Percentiles rank a stretch among this genome's conserved stretches.
Evolutionary conservation across 768 basidiomycete genomes (phyloP).

Genomic region (Pseudohyphozyma bogoriensis): DNA sequence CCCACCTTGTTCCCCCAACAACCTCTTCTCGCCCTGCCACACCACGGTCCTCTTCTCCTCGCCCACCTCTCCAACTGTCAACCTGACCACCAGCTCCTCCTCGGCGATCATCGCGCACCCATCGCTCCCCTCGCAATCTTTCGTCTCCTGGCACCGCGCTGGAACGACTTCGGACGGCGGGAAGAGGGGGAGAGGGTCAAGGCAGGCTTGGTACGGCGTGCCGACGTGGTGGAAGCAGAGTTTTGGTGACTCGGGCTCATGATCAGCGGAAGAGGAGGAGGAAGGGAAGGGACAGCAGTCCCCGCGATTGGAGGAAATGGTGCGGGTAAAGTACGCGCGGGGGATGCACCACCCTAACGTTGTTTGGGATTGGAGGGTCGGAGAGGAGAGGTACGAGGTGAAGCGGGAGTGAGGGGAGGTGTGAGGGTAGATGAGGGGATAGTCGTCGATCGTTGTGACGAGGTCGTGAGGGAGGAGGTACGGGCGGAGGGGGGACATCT

Average conservation of each 20-base stretch:
- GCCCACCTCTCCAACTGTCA: conserved; percentile 46
- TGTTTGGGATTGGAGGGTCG: neutral
- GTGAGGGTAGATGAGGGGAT: too few species aligned
- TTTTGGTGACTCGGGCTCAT: neutral
- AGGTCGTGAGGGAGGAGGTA: neutral
- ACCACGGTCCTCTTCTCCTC: conserved; percentile 55
- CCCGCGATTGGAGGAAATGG: neutral
- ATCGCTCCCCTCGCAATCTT: neutral
- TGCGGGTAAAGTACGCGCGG: neutral
- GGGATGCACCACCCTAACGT: conserved; percentile 22
- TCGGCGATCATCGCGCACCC: conserved; percentile 44
- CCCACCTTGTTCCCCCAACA: conserved; percentile 49
- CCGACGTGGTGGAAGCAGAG: too few species aligned
- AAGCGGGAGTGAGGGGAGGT: neutral
- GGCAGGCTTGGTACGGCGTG: neutral
- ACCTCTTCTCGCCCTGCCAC: conserved; percentile 49
- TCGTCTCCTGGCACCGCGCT: conserved; percentile 2
- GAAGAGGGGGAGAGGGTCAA: conserved; percentile 11
- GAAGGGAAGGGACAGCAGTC: neutral
- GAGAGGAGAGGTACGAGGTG: neutral
- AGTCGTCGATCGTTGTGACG: conserved; percentile 21
- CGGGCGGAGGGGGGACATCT: neutral
- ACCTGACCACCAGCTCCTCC: conserved; percentile 63
- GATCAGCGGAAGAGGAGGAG: neutral
- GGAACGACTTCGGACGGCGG: neutral